phyloP scores from a whole-genome alignment of 2,329 filamentous ascomycete genomes.

The Aspergillus pseudoterreus region DNA sequence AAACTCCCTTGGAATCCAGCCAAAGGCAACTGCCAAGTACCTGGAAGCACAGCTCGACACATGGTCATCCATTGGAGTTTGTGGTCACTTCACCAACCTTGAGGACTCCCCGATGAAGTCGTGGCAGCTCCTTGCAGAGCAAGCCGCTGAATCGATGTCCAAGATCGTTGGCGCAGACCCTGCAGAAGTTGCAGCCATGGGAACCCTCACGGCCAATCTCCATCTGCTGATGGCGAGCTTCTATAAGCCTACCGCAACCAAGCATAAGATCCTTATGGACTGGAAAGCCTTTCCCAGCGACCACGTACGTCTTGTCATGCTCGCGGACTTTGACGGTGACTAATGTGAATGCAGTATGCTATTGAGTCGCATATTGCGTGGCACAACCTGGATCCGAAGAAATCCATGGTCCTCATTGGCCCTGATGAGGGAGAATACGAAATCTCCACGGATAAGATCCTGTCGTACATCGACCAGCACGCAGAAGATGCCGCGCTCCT shows the following conservation, averaged over 20 bases:
- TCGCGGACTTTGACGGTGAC: neutral
- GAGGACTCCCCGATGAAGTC: constrained; percentile 63
- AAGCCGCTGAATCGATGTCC: constrained; percentile 65
- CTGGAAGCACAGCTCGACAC: constrained; percentile 71
- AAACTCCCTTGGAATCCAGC: constrained; percentile 83
- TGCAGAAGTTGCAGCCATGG: constrained; percentile 79
- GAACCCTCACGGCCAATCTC: constrained; percentile 75
- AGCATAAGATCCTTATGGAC: constrained; percentile 75
- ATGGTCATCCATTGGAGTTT: constrained; percentile 78
- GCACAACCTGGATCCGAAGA: constrained; percentile 62
- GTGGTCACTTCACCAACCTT: constrained; percentile 72
- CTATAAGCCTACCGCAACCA: constrained; percentile 63
- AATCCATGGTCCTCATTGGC: constrained; percentile 70
- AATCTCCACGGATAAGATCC: constrained; percentile 66
- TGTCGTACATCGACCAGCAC: constrained; percentile 69
- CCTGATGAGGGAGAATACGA: constrained; percentile 55
- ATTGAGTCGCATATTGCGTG: constrained; percentile 74
- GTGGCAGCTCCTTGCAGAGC: constrained; percentile 77
- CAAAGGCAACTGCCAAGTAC: constrained; percentile 61
- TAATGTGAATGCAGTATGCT: constrained; percentile 58
- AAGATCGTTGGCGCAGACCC: constrained; percentile 69
- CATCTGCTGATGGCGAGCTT: constrained; percentile 79
- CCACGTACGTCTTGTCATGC: constrained; percentile 50
- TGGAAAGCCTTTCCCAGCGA: constrained; percentile 87
- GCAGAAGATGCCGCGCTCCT: constrained; percentile 69